Conservation (phyloP, 1,139 yeast species). For the Suhomyces anneliseae region DNA sequence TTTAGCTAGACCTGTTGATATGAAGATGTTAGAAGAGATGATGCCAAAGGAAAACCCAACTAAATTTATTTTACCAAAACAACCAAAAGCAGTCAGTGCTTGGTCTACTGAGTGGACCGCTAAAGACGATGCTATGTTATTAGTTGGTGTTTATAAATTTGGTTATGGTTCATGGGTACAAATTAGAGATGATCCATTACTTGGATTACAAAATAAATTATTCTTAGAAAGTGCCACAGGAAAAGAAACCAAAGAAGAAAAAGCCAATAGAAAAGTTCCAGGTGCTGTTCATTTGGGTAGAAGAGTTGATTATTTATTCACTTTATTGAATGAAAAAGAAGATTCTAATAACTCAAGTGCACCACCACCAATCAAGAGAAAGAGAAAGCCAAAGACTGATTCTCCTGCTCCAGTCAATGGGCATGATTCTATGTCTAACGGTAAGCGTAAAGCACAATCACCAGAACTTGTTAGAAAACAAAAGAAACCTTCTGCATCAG, state of each 20-base stretch:
- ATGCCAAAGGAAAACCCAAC: constrained; percentile 62
- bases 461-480: constrained; percentile 17
- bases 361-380: constrained; percentile 4
- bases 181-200: constrained; percentile 91
- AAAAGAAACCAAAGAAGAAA: constrained; percentile 13
- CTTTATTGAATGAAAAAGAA: constrained; percentile 61
- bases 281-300: constrained; percentile 94
- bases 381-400: constrained; percentile 20
- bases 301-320: constrained; percentile 82
- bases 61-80: constrained; percentile 54
- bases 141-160: constrained; percentile 85
- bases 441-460: constrained; percentile 19
- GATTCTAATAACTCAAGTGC: constrained; percentile 19
- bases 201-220: constrained; percentile 82
- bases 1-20: constrained; percentile 77
- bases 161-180: constrained; percentile 97
- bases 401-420: constrained; percentile 16
- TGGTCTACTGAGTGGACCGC: constrained; percentile 91
- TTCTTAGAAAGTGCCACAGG: constrained; percentile 50
- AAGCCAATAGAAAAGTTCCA: constrained; percentile 66
- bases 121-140: constrained; percentile 80
- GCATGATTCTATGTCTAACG: constrained; percentile 3
- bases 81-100: constrained; percentile 80
- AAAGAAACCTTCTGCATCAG: constrained; percentile 10
- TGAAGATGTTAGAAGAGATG: constrained; percentile 60